phyloP scores from a whole-genome alignment of 2,329 filamentous ascomycete genomes.

The Chaetomiaceae sp. region DNA sequence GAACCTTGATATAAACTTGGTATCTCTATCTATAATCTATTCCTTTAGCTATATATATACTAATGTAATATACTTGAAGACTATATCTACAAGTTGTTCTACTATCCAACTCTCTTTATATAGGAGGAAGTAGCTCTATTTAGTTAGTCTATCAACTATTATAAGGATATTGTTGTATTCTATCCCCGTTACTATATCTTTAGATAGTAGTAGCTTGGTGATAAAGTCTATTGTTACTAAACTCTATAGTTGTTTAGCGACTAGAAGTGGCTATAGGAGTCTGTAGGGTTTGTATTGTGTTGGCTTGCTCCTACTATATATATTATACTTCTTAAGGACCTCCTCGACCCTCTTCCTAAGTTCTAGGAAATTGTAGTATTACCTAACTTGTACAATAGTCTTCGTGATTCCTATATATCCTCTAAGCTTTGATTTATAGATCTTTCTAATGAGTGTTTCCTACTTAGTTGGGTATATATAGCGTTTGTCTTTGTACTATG shows the following conservation, averaged over 20 bases:
- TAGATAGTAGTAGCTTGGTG: constrained; percentile 10
- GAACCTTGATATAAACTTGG: background rate
- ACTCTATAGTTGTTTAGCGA: constrained; percentile 3
- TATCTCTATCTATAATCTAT: background rate
- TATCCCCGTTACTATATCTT: background rate
- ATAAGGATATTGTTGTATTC: constrained; percentile 12
- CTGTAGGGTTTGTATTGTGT: constrained; percentile 8
- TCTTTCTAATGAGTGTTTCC: background rate
- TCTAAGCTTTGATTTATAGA: background rate
- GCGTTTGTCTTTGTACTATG: no score
- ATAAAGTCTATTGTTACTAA: constrained; percentile 16
- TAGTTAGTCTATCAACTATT: constrained; percentile 12
- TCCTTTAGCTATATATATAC: background rate
- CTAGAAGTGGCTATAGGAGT: constrained; percentile 8
- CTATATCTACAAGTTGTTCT: background rate
- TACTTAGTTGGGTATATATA: no score
- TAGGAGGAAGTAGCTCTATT: constrained; percentile 13
- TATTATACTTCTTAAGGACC: no score
- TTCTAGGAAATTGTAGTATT: background rate
- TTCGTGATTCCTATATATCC: constrained; percentile 4
- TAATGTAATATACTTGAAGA: background rate
- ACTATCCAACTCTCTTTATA: constrained; percentile 5
- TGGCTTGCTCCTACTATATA: no score
- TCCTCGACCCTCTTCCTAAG: no score
- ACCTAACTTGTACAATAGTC: background rate